A percentile compares a stretch with the other conserved stretches of the same genome.
Evolutionary conservation across 2,329 filamentous ascomycete genomes (phyloP).

Genomic region (Beauveria asiatica): DNA sequence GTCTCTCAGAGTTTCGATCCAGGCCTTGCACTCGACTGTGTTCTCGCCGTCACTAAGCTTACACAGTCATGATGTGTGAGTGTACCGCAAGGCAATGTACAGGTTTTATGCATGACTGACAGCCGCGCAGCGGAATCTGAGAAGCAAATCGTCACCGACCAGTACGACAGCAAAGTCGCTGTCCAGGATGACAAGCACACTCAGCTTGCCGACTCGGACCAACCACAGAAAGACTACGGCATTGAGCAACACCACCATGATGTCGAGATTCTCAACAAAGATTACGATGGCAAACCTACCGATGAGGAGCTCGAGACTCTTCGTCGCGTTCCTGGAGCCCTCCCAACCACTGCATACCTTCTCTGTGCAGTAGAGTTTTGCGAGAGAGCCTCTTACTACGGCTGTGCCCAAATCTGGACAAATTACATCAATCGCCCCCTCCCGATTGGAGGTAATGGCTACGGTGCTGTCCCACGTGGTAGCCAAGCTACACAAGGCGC

Average conservation of each 20-base stretch:
- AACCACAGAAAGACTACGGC: background rate
- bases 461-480: conserved; percentile 31
- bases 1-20: background rate
- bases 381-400: conserved; percentile 54
- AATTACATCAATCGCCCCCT: conserved; percentile 56
- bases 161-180: background rate
- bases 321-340: conserved; percentile 40
- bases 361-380: conserved; percentile 53
- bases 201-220: background rate
- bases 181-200: background rate
- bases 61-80: conserved; percentile 4
- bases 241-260: conserved; percentile 4
- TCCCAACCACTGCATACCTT: conserved; percentile 45
- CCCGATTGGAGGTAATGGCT: conserved; percentile 40
- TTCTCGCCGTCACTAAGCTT: background rate
- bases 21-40: background rate
- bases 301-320: conserved; percentile 44
- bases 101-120: background rate
- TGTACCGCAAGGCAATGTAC: background rate
- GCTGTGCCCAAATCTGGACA: conserved; percentile 22
- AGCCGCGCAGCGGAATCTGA: background rate
- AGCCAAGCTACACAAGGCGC: conserved; percentile 46
- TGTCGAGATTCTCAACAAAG: conserved; percentile 13
- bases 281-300: conserved; percentile 37
- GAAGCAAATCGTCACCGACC: background rate